Base-by-base conservation (phyloP, 495 filamentous ascomycete species). In the Beverwykella pulmonaria region DNA sequence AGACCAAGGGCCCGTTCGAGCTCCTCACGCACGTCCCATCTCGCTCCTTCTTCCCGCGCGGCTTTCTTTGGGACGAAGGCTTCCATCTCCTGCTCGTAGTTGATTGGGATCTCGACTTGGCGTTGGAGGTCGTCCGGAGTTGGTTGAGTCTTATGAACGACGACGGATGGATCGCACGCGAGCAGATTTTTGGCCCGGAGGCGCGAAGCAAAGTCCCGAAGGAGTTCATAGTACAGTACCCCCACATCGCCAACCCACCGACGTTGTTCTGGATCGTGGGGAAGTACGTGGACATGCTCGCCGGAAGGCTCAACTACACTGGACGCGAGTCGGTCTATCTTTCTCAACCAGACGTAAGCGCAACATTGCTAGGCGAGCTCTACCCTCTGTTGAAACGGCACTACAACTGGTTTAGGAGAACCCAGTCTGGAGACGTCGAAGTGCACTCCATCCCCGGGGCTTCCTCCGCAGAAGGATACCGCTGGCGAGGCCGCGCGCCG, bases 41-140 rank as follows among this genome's bases (percentile, higher is more conserved):
- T 22, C 81, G 94, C n/a, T 90, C 95, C 1, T 97, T 96, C 82
- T 98, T 98, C 76, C 94, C 94, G 0, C 81, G 94, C 73, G 94
- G 94, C 0, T 98, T 98, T 75, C 82, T 97, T 7, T 98, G 94
- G 94, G 94, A 98, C 74, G 94, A 98, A 74, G 94, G 94, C 1
- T 98, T 98, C 78, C 94, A 98, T 73, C 81, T 98, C 32, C 82
- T 98, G 57, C 94, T 93, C 15, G 85, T 98, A 53, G 82, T 89
- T 17, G 93, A 97, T 66, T 98, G 91, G 86, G 94, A 98, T 73
- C 85, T 90, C 27, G 92, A 96, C 73, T 83, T 98, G 27, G 84
- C 81, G 0, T 86, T 98, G 25, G 91, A 96, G 59, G 89, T 98
- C 60, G 86, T 98, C 55, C 90, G 88, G 78, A 94, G 90, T 75